phyloP scores from a whole-genome alignment of 2,329 filamentous ascomycete genomes.

The Scedosporium aurantiacum region DNA sequence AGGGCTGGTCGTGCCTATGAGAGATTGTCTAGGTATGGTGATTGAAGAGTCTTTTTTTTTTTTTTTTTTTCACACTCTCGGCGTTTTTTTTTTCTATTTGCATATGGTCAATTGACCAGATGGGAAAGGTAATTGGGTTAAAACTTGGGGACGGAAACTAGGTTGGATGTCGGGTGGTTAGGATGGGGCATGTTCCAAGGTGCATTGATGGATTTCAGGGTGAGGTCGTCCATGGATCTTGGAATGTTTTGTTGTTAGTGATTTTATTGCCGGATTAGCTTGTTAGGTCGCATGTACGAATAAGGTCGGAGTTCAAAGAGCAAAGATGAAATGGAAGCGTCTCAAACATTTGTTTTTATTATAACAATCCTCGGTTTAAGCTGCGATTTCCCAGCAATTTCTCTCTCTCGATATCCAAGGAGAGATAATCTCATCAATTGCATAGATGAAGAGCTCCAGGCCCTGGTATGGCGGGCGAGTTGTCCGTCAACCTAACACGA shows the following conservation, averaged over 20 bases:
- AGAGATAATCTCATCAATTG: no score
- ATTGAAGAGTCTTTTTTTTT: not conserved
- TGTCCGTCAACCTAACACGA: not conserved
- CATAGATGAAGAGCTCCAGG: no score
- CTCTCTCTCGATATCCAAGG: no score
- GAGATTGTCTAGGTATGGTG: not conserved
- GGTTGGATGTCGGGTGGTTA: not conserved
- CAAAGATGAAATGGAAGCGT: not conserved
- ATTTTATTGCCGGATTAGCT: not conserved
- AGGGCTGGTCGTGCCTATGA: slow-evolving; percentile 24
- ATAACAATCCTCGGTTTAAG: not conserved
- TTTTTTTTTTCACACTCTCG: not conserved
- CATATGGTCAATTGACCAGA: not conserved
- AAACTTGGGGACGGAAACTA: not conserved
- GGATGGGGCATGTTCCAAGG: not conserved
- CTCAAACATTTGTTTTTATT: not conserved
- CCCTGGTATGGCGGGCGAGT: no score
- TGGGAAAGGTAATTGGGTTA: no score
- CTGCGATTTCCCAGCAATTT: no score
- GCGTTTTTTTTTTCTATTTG: not conserved
- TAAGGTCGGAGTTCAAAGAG: not conserved
- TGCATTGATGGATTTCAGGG: not conserved
- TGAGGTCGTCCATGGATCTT: not conserved
- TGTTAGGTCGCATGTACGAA: not conserved
- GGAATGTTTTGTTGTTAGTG: not conserved